A percentile compares a stretch with the other conserved stretches of the same genome.
Conservation (phyloP, 352 stramenopile species). For the Pythium utonaiense region DNA sequence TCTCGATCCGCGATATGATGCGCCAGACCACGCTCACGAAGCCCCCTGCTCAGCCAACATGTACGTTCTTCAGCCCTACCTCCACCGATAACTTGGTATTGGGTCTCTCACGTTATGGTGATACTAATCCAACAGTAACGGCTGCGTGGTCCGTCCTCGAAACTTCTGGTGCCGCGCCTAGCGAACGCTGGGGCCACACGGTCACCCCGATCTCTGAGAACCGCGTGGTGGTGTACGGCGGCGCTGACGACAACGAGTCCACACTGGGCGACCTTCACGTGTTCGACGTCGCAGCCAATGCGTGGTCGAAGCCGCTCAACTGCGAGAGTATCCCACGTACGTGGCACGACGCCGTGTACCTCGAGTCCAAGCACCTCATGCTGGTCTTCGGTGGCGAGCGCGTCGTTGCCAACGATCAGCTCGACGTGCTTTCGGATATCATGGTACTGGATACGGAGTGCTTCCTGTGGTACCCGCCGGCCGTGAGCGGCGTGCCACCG, state of each 20-base stretch:
- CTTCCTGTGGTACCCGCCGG: slow-evolving; percentile 92
- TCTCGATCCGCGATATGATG: slow-evolving; percentile 30
- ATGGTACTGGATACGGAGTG: slow-evolving; percentile 93
- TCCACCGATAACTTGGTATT: not conserved
- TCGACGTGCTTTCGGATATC: slow-evolving; percentile 77
- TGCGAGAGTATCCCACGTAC: slow-evolving; percentile 85
- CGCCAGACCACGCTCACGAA: slow-evolving; percentile 17
- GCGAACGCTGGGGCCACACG: slow-evolving; percentile 88
- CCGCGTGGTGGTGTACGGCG: slow-evolving; percentile 89
- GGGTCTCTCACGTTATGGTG: not conserved
- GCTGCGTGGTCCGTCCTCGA: slow-evolving; percentile 42
- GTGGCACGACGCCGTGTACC: slow-evolving; percentile 90
- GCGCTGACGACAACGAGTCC: slow-evolving; percentile 81
- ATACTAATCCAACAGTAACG: slow-evolving; percentile 14
- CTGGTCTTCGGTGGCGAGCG: slow-evolving; percentile 92
- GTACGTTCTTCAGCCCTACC: not conserved
- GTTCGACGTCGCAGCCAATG: slow-evolving; percentile 69
- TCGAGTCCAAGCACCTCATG: slow-evolving; percentile 85
- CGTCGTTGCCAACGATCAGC: slow-evolving; percentile 45
- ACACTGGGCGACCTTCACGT: slow-evolving; percentile 87
- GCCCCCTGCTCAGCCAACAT: not conserved
- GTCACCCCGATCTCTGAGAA: slow-evolving; percentile 86
- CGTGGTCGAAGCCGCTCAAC: slow-evolving; percentile 85
- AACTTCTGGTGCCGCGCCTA: slow-evolving; percentile 28
- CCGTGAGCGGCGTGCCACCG: slow-evolving; percentile 64